Evolutionary conservation across 495 filamentous ascomycete species (phyloP).

Genomic region (Trichoderma parareesei): DNA sequence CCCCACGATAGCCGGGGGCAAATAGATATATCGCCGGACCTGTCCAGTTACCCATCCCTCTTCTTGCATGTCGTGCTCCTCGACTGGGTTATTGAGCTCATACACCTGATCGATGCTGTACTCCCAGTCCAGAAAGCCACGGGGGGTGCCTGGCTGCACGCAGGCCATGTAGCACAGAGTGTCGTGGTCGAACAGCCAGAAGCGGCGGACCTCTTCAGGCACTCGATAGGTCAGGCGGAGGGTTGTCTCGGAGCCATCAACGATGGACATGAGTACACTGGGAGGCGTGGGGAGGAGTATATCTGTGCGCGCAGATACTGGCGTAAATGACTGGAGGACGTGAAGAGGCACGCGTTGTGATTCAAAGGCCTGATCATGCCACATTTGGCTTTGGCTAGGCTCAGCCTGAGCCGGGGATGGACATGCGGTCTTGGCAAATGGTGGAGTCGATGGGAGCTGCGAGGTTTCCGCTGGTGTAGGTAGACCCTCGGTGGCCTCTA

Average conservation of each 20-base stretch:
- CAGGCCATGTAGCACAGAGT: slow-evolving; percentile 44
- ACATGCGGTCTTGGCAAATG: not conserved
- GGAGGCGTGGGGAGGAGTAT: slow-evolving; percentile 37
- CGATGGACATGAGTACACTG: slow-evolving; percentile 30
- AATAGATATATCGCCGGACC: slow-evolving; percentile 31
- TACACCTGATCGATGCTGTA: slow-evolving; percentile 31
- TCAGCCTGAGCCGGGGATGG: not conserved
- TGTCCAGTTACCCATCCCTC: slow-evolving; percentile 32
- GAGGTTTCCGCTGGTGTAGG: not conserved
- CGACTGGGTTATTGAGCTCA: slow-evolving; percentile 42
- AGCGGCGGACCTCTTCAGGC: slow-evolving; percentile 30
- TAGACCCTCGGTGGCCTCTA: not conserved
- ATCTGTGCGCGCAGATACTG: slow-evolving; percentile 38
- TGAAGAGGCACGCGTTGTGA: slow-evolving; percentile 43
- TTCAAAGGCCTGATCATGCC: slow-evolving; percentile 32
- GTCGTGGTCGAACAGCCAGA: slow-evolving; percentile 40
- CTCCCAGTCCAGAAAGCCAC: slow-evolving; percentile 16
- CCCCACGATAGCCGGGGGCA: slow-evolving; percentile 39
- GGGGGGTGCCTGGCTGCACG: slow-evolving; percentile 29
- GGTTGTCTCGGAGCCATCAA: slow-evolving; percentile 33
- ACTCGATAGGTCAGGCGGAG: slow-evolving; percentile 38
- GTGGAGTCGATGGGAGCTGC: not conserved
- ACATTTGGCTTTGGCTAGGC: not conserved
- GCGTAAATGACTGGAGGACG: slow-evolving; percentile 33
- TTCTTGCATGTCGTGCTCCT: slow-evolving; percentile 30